phyloP scores from a whole-genome alignment of 169 alveolate genomes.

The Eimeria acervulina region DNA sequence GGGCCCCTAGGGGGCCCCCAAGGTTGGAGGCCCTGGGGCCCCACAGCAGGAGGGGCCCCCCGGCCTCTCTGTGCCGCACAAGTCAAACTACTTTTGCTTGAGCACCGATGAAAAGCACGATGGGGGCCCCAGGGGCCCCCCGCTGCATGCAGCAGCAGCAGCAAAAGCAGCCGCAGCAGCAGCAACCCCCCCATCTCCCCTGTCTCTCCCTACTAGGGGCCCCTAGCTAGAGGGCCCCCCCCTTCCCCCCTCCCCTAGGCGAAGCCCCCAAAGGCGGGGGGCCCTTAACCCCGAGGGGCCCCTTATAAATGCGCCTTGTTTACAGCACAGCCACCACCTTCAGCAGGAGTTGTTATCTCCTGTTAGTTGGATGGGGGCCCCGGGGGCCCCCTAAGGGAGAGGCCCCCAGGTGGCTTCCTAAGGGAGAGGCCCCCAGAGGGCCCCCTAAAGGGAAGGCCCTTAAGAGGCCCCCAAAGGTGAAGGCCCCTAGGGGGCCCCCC shows the following conservation, averaged over 20 bases:
- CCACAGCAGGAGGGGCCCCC: not conserved
- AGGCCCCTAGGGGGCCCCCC: not conserved
- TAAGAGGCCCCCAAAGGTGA: too few relatives aligned
- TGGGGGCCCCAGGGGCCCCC: conserved; percentile 29
- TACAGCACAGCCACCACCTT: too few relatives aligned
- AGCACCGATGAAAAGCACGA: not conserved
- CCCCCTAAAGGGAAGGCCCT: too few relatives aligned
- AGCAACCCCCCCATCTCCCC: too few relatives aligned
- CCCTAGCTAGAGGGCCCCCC: not conserved
- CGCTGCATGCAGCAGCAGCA: too few relatives aligned
- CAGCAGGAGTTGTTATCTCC: too few relatives aligned
- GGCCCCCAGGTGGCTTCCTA: not conserved
- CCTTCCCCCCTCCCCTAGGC: not conserved
- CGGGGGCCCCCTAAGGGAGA: not conserved
- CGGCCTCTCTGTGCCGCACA: not conserved
- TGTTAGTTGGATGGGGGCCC: not conserved
- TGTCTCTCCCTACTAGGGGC: not conserved
- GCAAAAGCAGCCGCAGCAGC: too few relatives aligned
- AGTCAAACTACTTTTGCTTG: conserved; percentile 32
- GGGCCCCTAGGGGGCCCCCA: conserved; percentile 17
- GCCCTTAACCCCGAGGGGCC: not conserved
- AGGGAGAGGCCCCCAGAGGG: not conserved
- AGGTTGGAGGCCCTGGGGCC: conserved; percentile 1
- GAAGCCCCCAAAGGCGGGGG: conserved; percentile 6
- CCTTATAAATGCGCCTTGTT: not conserved